Evolutionary conservation across 768 basidiomycete genomes (phyloP).

Genomic region (Hygrophoropsis aurantiaca): DNA sequence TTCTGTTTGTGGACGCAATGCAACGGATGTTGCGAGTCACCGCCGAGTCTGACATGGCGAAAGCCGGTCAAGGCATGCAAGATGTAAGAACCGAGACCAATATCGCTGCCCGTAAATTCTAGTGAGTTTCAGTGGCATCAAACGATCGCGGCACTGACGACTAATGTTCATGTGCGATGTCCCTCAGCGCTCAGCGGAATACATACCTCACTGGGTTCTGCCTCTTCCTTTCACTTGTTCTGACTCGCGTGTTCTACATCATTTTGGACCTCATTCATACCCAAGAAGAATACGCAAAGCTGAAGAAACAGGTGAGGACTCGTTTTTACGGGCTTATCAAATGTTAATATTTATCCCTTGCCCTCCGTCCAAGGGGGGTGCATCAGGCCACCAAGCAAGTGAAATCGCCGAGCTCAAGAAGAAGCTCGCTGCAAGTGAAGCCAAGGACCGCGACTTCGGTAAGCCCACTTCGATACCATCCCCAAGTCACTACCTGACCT

Average conservation of each 20-base stretch:
- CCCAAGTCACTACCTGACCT: background rate
- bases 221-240: conserved; percentile 92
- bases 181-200: conserved; percentile 76
- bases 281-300: conserved; percentile 82
- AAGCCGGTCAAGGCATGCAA: conserved; percentile 44
- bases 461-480: conserved; percentile 13
- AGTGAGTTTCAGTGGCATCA: too few relatives aligned
- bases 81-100: conserved; percentile 83
- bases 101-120: conserved; percentile 91
- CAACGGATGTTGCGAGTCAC: conserved; percentile 88
- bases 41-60: conserved; percentile 69
- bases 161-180: background rate
- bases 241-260: conserved; percentile 91
- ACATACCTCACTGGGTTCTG: conserved; percentile 92
- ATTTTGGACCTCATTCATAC: conserved; percentile 87
- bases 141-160: background rate
- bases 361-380: conserved; percentile 31
- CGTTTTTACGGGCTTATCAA: conserved; percentile 5
- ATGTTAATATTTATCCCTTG: too few relatives aligned
- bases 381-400: conserved; percentile 17
- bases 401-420: conserved; percentile 75
- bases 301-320: conserved; percentile 69
- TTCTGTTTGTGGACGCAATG: conserved; percentile 88
- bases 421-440: conserved; percentile 56
- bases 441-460: conserved; percentile 69